phyloP scores from a whole-genome alignment of 306 rosid species.

The Bauhinia variegata region DNA sequence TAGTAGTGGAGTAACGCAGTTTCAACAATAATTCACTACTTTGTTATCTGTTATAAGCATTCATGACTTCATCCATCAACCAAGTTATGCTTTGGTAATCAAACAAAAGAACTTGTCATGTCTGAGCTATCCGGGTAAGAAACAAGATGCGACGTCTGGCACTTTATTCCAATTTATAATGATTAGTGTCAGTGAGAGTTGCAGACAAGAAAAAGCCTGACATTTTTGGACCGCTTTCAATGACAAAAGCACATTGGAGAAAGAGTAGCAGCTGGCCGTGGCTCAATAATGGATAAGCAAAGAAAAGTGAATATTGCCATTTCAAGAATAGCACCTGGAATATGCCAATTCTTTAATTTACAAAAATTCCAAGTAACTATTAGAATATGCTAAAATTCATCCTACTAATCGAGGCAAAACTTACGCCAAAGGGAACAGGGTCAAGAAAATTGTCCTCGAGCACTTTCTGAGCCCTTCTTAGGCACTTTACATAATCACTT shows the following conservation, averaged over 20 bases:
- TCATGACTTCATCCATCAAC: background rate
- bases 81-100: background rate
- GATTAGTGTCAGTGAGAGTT: background rate
- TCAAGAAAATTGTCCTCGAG: background rate
- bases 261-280: too few species aligned
- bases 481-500: constrained; percentile 12
- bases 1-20: too few species aligned
- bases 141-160: background rate
- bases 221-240: too few species aligned
- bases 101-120: background rate
- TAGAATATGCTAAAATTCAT: background rate
- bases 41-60: too few species aligned
- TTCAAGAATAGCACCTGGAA: background rate
- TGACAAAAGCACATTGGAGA: too few species aligned
- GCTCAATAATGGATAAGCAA: too few species aligned
- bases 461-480: background rate
- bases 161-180: background rate
- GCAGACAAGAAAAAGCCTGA: too few species aligned
- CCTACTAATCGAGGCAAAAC: constrained; percentile 14
- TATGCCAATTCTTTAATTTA: background rate
- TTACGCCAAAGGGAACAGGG: background rate
- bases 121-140: background rate
- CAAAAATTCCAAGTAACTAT: background rate
- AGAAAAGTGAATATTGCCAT: background rate
- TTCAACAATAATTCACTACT: background rate